Base-by-base conservation (phyloP, 768 basidiomycete genomes). In the Lactarius evosmus region DNA sequence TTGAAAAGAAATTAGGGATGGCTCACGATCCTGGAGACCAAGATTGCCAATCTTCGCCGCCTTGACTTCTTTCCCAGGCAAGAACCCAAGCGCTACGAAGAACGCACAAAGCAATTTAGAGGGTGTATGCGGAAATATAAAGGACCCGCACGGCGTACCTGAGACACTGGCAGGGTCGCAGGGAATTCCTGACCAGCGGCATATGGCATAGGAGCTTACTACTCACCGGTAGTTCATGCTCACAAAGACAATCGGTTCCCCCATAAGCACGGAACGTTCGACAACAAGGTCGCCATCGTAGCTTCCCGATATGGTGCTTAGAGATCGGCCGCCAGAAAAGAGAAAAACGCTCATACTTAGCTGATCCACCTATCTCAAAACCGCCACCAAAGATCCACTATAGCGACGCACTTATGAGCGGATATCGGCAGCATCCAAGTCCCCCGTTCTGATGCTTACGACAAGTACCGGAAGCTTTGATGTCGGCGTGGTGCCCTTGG, bases 141-240 rank as follows among this genome's bases (percentile, higher is more conserved):
- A 29, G 22, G 14, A 22, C 22, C 14, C n/a, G 25, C 4, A 7
- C 36, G 33, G 33, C 56, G 5, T 40, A 66, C 61, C 65, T 22
- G 60, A 62, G 7, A 66, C 12, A 7, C 61, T 62, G 29, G 11
- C 41, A 34, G 12, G 2, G n/a, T n/a, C 40, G 56, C 41, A 29
- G 7, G 12, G 50, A 25, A 11, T 34, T 51, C 25, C 25, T 25
- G 17, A 3, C 12, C 22, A 29, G 46, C 22, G 22, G 25, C 25
- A 36, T 50, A 32, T 36, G 25, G 16, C 14, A 52, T 1, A 12
- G 51, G 5, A 1, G 11, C 16, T 14, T 4, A 61, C 19, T 1
- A 59, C 66, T 60, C 46, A 69, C 67, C 67, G 62, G 32, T 69
- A 64, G 56, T 64, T 67, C 60, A 67, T 67, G 33, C 62, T 63